These are phyloP conservation scores for Kipferlia bialata DNA, from an alignment of 78 protist species.

Conservation along the genomic window DNA sequence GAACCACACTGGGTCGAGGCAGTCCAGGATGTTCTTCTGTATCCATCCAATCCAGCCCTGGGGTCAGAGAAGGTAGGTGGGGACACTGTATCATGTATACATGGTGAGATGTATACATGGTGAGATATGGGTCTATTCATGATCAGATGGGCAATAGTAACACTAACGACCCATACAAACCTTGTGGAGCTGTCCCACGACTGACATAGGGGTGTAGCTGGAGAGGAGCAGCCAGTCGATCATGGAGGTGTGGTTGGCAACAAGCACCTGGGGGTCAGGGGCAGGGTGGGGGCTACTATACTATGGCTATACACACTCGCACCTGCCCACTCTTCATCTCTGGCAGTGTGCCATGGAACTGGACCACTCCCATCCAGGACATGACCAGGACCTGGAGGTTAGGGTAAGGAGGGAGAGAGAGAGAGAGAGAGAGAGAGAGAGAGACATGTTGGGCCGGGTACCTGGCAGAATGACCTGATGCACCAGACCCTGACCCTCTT, in stretches of 20 bases:
- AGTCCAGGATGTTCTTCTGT: constrained; percentile 51
- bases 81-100: no score
- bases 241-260: constrained; percentile 19
- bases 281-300: no score
- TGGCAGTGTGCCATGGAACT: constrained; percentile 32
- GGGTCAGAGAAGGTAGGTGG: no score
- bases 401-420: not conserved
- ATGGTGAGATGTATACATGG: no score
- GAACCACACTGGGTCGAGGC: constrained; percentile 67
- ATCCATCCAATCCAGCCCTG: constrained; percentile 35
- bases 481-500: not conserved
- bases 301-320: no score
- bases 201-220: constrained; percentile 30
- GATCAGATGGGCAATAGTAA: no score
- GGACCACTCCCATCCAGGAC: constrained; percentile 47
- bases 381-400: constrained; percentile 22
- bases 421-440: not conserved
- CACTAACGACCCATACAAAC: constrained; percentile 52
- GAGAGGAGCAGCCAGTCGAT: constrained; percentile 31
- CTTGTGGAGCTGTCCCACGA: constrained; percentile 61
- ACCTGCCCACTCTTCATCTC: constrained; percentile 1
- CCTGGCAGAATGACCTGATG: constrained; percentile 9
- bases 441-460: not conserved
- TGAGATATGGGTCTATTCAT: no score
- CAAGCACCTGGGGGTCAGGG: no score